phyloP scores from a whole-genome alignment of 176 grass and related monocot genomes.

The Triticum monococcum region DNA sequence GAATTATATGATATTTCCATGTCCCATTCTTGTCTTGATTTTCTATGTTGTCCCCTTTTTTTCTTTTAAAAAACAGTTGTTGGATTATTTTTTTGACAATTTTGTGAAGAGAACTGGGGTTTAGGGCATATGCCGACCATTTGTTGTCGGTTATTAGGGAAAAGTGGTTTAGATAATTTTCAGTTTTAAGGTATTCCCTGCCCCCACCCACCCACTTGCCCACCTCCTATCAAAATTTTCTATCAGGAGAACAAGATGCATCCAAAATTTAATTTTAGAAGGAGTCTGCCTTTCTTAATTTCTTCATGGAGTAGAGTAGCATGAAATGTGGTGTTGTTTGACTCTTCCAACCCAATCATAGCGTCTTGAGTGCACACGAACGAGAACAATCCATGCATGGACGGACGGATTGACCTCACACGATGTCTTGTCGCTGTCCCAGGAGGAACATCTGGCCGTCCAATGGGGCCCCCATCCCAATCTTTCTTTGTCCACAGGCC shows the following conservation, averaged over 20 bases:
- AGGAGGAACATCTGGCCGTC: conserved; percentile 21
- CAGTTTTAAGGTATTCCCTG: background rate
- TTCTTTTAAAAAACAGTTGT: too few relatives aligned
- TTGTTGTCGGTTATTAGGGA: too few relatives aligned
- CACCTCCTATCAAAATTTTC: too few relatives aligned
- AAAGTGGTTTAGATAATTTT: too few relatives aligned
- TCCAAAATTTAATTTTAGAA: background rate
- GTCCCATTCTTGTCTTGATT: too few relatives aligned
- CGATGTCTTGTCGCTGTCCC: background rate
- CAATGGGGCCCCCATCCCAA: conserved; percentile 1
- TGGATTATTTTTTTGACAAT: too few relatives aligned
- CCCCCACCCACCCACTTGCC: background rate
- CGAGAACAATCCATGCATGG: background rate
- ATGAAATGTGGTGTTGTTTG: background rate
- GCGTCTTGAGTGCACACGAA: conserved; percentile 26
- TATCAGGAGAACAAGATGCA: background rate
- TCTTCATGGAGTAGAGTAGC: background rate
- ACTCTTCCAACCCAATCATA: conserved; percentile 1
- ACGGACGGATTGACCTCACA: background rate
- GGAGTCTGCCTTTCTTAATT: background rate
- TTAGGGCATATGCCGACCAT: too few relatives aligned
- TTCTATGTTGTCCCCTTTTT: too few relatives aligned
- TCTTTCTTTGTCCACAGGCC: background rate
- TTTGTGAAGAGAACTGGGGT: too few relatives aligned
- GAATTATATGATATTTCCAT: too few relatives aligned